Evolutionary conservation across 2,329 filamentous ascomycete genomes (phyloP), one percentile per base, ranked within the genome.

Genomic region (Cadophora sp.): DNA sequence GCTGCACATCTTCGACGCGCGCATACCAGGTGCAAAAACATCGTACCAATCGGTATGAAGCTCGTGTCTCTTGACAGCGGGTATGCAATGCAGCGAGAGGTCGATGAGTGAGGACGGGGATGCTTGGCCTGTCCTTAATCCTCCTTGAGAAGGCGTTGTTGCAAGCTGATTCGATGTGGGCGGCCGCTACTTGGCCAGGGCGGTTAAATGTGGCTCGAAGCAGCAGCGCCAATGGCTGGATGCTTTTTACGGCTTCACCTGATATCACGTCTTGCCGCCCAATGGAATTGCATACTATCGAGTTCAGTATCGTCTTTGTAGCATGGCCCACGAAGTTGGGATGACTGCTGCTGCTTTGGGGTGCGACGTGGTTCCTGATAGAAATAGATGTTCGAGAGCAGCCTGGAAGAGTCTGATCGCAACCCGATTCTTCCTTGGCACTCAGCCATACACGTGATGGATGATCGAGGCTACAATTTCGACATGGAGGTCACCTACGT

Each of bases 41-140:
- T 20, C n/a, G 43, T 66, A 47, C 67, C 67, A 69, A 69, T 69
- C 61, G 41, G 47, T 56, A 53, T 43, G n/a, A 50, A 22, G 27
- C 20, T 55, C 56, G 27, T 65, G 67, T 69, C 67, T 71, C 62
- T 70, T 53, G 47, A 66, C 66, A 61, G 70, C 71, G 70, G 70
- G 68, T 73, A 70, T 59, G 62, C 59, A 27, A 48, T 47, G 64
- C 50, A 71, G 48, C 43, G 70, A 71, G 59, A 70, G 71, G 69
- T 61, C 64, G 27, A 56, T 67, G 58, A 36, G 51, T 33, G 14
- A 59, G 48, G 59, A 47, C n/a, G 36, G 63, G 30, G 55, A 59
- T 66, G 14, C 67, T 66, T 69, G 66, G 64, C 67, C 51, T 47
- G 36, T 51, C 66, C 64, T 53, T 64, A 55, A 64, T 64, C n/a